Evolutionary conservation across 345 rosid genomes (phyloP).

Genomic region (Anastatica hierochuntica): DNA sequence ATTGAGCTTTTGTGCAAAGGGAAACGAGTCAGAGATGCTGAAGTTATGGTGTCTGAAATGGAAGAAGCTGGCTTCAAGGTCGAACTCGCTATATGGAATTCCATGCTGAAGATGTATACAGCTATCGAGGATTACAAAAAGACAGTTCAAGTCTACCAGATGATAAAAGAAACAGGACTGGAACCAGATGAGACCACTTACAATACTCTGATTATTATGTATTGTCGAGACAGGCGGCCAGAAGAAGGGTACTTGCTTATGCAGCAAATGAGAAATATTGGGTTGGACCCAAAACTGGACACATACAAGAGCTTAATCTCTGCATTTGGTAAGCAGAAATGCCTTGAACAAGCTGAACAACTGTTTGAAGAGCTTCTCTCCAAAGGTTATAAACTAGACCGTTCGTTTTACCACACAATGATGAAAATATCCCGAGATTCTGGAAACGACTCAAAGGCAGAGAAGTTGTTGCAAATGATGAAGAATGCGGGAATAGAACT

Average conservation of each 20-base stretch:
- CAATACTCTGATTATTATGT: slow-evolving; percentile 76
- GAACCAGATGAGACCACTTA: slow-evolving; percentile 80
- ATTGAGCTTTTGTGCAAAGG: slow-evolving; percentile 66
- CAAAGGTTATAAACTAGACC: slow-evolving; percentile 67
- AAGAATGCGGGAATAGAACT: slow-evolving; percentile 76
- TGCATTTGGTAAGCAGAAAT: slow-evolving; percentile 72
- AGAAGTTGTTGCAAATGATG: slow-evolving; percentile 58
- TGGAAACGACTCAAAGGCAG: slow-evolving; percentile 68
- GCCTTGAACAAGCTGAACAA: slow-evolving; percentile 65
- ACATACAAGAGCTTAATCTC: slow-evolving; percentile 89
- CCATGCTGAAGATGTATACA: slow-evolving; percentile 73
- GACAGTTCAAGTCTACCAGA: slow-evolving; percentile 61
- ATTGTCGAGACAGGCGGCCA: slow-evolving; percentile 77
- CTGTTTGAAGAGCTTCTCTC: slow-evolving; percentile 57
- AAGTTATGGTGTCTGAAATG: slow-evolving; percentile 86
- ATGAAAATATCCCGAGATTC: slow-evolving; percentile 77
- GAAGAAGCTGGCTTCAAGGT: slow-evolving; percentile 78
- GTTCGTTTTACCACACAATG: slow-evolving; percentile 83
- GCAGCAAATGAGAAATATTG: slow-evolving; percentile 62
- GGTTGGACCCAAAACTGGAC: slow-evolving; percentile 72
- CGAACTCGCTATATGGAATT: slow-evolving; percentile 79
- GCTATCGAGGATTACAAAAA: slow-evolving; percentile 65
- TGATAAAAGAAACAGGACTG: slow-evolving; percentile 54
- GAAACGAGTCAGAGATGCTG: slow-evolving; percentile 74
- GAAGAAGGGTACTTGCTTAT: slow-evolving; percentile 72